Evolutionary conservation across 495 filamentous ascomycete species (phyloP), one percentile per base, ranked within the genome.

Genomic region (Neurospora sp.): DNA sequence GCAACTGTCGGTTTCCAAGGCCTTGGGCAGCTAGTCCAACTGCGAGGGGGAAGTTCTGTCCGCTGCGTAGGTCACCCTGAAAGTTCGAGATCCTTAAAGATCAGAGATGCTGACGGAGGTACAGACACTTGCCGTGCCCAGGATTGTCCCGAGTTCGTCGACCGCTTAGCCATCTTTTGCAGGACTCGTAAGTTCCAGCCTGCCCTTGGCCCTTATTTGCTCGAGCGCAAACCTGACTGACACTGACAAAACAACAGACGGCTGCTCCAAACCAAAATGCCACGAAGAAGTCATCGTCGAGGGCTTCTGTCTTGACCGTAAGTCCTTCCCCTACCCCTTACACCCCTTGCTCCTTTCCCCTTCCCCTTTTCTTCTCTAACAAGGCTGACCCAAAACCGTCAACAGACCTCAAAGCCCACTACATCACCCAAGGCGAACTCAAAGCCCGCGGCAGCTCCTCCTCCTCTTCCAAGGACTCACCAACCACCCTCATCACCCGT

Each of bases 401-500:
- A 16, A 16, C 40, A 79, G 77, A 79, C 68, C 75, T 79, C 59
- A 78, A 76, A 75, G 75, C 70, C 3, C 74, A 75, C 3, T 79
- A 79, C 69, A 74, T 76, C 22, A 18, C 72, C 70, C 76, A 73
- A 38, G 77, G 77, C 71, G 73, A 74, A 44, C 76, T 59, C 40
- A 70, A 71, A 39, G 40, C 37, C 11, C 40, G 40, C 14, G 70
- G 59, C 46, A 1, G 16, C 5, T 22, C 41, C 22, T 22, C 18
- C 31, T 40, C 73, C 1, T 38, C 59, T 22, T 10, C 68, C 11
- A 40, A 10, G 0, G 20, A 40, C 16, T 39, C 69, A 31, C 18
- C 27, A 16, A 27, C 71, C 5, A 31, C 71, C 66, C 22, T 35
- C 35, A 40, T 44, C 18, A 72, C 48, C 10, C 20, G 40, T 31